Conservation (phyloP, 2,329 filamentous ascomycete genomes). For the Trichoderma atrobrunneum region DNA sequence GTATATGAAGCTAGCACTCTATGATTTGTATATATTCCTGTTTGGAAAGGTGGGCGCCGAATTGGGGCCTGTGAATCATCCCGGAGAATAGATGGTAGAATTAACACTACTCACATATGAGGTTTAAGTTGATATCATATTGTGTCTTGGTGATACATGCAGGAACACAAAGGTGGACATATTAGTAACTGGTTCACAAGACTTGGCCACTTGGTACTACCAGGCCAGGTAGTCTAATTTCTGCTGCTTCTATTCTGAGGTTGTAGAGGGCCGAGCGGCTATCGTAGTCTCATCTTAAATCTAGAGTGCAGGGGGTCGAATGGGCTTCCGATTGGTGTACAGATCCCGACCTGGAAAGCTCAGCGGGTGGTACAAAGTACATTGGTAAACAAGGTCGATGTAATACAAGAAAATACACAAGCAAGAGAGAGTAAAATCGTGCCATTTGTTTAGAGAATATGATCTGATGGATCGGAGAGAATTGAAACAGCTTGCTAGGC, state of each 20-base stretch:
- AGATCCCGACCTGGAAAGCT: background rate
- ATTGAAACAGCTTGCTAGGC: background rate
- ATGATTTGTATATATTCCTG: background rate
- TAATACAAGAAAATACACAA: background rate
- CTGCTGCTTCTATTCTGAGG: conserved; percentile 7
- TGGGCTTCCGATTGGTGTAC: background rate
- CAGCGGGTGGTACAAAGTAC: background rate
- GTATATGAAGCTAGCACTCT: background rate
- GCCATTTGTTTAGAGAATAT: background rate
- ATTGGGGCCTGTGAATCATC: background rate
- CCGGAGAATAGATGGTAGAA: background rate
- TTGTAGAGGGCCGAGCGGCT: conserved; percentile 2
- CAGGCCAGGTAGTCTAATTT: background rate
- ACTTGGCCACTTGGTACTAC: background rate
- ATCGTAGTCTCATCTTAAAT: conserved; percentile 13
- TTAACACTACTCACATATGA: background rate
- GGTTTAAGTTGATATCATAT: background rate
- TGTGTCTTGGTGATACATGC: background rate
- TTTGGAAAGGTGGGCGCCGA: background rate
- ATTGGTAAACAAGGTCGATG: background rate
- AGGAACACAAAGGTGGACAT: background rate
- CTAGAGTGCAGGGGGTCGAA: conserved; percentile 2
- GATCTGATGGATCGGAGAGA: background rate
- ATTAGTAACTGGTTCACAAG: background rate
- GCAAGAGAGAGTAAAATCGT: background rate